phyloP scores from a whole-genome alignment of 805 yeast species.

The Sungouiozyma intestinalis region DNA sequence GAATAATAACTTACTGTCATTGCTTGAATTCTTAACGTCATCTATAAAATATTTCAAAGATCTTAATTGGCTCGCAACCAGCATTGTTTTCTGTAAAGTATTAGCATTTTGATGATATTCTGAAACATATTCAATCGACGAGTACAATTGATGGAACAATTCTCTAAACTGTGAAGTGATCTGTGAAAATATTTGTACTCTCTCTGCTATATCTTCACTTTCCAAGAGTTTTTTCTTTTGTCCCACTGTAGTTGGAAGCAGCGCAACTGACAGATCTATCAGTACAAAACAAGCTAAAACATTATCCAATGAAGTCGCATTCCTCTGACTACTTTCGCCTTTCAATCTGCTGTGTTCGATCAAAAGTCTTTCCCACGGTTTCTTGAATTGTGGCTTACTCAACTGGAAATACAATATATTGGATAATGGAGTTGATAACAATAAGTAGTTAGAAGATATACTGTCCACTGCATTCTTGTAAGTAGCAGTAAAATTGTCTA shows the following conservation, averaged over 20 bases:
- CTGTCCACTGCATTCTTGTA: constrained; percentile 23
- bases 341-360: constrained; percentile 19
- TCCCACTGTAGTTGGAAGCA: constrained; percentile 39
- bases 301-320: constrained; percentile 6
- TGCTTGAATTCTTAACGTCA: constrained; percentile 29
- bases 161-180: constrained; percentile 30
- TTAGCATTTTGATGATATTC: constrained; percentile 42
- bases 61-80: constrained; percentile 46
- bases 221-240: constrained; percentile 34
- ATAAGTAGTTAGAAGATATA: constrained; percentile 22
- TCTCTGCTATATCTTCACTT: constrained; percentile 25
- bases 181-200: constrained; percentile 26
- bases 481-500: constrained; percentile 27
- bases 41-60: constrained; percentile 42
- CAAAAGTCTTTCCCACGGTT: constrained; percentile 27
- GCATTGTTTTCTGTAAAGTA: constrained; percentile 41
- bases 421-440: constrained; percentile 50
- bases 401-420: constrained; percentile 48
- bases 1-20: neutral
- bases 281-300: constrained; percentile 18
- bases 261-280: constrained; percentile 40
- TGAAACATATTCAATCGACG: constrained; percentile 30
- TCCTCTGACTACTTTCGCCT: constrained; percentile 15
- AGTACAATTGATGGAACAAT: constrained; percentile 32
- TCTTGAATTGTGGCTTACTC: constrained; percentile 35